These are phyloP conservation scores for Debaryomyces maramus DNA, from an alignment of 805 yeast genomes.

Conservation along the genomic window DNA sequence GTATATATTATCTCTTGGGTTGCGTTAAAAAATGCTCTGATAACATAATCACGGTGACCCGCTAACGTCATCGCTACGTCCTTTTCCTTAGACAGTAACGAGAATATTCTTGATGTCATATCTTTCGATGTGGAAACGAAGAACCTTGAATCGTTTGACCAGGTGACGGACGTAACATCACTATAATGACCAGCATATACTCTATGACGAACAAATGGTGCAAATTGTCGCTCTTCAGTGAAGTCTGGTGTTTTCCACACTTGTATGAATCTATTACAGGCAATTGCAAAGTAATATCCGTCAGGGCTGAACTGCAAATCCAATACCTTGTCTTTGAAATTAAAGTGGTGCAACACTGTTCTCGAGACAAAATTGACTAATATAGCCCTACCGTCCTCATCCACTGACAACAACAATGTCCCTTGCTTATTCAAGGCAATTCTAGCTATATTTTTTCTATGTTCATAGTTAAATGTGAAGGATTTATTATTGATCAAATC, in stretches of 20 bases:
- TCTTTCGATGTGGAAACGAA: conserved; percentile 86
- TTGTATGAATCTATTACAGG: conserved; percentile 78
- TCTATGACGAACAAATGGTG: conserved; percentile 90
- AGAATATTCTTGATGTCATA: conserved; percentile 82
- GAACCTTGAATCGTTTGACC: conserved; percentile 92
- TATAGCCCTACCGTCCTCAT: conserved; percentile 90
- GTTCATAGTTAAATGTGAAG: conserved; percentile 89
- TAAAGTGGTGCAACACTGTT: conserved; percentile 89
- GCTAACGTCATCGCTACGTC: conserved; percentile 80
- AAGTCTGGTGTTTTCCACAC: conserved; percentile 89
- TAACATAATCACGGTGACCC: conserved; percentile 89
- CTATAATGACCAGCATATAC: conserved; percentile 91
- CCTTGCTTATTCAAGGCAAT: conserved; percentile 83
- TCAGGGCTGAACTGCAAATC: conserved; percentile 85
- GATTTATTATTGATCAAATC: conserved; percentile 83
- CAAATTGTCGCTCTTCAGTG: conserved; percentile 86
- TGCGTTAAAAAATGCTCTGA: conserved; percentile 83
- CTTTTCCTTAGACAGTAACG: conserved; percentile 65
- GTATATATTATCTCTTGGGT: conserved; percentile 90
- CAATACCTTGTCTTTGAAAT: conserved; percentile 75
- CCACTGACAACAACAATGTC: conserved; percentile 78
- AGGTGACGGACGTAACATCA: conserved; percentile 72
- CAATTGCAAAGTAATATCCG: conserved; percentile 84
- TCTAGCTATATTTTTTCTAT: conserved; percentile 75
- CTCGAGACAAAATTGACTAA: conserved; percentile 81